Evolutionary conservation across 140 eudicot species (phyloP), one percentile per base, ranked within the genome.

Genomic region (Ambrosia hybrid): DNA sequence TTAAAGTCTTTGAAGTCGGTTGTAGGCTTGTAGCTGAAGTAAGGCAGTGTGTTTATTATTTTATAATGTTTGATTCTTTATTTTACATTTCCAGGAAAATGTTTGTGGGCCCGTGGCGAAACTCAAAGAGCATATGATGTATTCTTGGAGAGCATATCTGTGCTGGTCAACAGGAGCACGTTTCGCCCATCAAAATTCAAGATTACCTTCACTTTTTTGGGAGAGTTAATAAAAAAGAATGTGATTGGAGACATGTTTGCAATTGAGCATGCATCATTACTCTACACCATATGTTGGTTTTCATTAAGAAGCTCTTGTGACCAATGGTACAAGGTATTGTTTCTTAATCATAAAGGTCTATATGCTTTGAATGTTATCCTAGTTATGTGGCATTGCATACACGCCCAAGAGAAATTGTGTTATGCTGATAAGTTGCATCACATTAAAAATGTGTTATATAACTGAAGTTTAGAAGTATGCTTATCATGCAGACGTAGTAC

Each of bases 211-310:
- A 16, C 63, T 51, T 65, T 68, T 36, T 37, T 86, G 73, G 65
- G 81, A 15, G 91, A 87, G 53, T 66, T 83, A 13, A 78, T 90
- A 55, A 86, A 84, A 14, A 76, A 76, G 63, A 85, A 88, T 69
- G 77, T 80, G 56, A 73, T 73, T 3, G 86, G 83, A 73, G 94
- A 90, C 59, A 73, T 78, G 8, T 68, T 94, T 66, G 86, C 95
- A 26, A 61, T 80, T 73, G 99, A 94, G 68, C 85, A 85, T 73
- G 97, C 99, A 70, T 71, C 84, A 5, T 48, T 88, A 11, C 84
- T 94, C n/a, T 90, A 90, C 81, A 78, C 72, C 55, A 71, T 94
- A 10, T 88, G 90, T 76, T 86, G 94, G 94, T 80, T 84, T 66
- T 63, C 84, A 26, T 64, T 88, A 68, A 80, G 82, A 76, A 71